A percentile compares a stretch with the other conserved stretches of the same genome.
Evolutionary conservation across 192 early-diverging fungal genomes (phyloP).

Genomic region (Polychytrium aggregatum): DNA sequence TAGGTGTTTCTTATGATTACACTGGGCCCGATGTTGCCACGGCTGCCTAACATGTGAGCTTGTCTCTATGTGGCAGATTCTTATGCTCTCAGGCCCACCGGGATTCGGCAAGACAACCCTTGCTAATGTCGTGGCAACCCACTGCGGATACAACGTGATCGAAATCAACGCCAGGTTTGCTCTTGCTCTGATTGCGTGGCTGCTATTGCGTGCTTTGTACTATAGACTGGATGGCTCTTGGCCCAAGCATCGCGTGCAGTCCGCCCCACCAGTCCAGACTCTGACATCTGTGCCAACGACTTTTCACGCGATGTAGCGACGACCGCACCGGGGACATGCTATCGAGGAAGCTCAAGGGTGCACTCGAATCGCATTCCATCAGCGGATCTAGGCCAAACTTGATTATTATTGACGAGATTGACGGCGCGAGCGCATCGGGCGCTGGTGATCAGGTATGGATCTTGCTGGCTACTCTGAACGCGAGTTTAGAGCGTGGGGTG

Average conservation of each 20-base stretch:
- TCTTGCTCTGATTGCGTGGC: slow-evolving; percentile 6
- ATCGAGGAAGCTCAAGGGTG: slow-evolving; percentile 60
- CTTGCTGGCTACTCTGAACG: background rate
- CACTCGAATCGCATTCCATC: slow-evolving; percentile 67
- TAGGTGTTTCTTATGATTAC: too few relatives aligned
- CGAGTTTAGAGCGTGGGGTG: background rate
- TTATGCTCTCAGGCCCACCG: slow-evolving; percentile 82
- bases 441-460: slow-evolving; percentile 53
- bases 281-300: too few relatives aligned
- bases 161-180: slow-evolving; percentile 77
- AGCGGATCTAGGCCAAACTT: slow-evolving; percentile 56
- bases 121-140: slow-evolving; percentile 80
- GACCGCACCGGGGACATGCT: slow-evolving; percentile 73
- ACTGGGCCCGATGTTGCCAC: too few relatives aligned
- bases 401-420: slow-evolving; percentile 92
- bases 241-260: too few relatives aligned
- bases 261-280: too few relatives aligned
- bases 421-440: slow-evolving; percentile 69
- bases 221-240: too few relatives aligned
- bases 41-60: too few relatives aligned
- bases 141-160: slow-evolving; percentile 80
- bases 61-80: too few relatives aligned
- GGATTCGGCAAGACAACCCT: slow-evolving; percentile 96
- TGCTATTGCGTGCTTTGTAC: too few relatives aligned
- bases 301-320: slow-evolving; percentile 49